Evolutionary conservation across 1,139 yeast genomes (phyloP).

Genomic region (Lodderomyces orthopsilosis): DNA sequence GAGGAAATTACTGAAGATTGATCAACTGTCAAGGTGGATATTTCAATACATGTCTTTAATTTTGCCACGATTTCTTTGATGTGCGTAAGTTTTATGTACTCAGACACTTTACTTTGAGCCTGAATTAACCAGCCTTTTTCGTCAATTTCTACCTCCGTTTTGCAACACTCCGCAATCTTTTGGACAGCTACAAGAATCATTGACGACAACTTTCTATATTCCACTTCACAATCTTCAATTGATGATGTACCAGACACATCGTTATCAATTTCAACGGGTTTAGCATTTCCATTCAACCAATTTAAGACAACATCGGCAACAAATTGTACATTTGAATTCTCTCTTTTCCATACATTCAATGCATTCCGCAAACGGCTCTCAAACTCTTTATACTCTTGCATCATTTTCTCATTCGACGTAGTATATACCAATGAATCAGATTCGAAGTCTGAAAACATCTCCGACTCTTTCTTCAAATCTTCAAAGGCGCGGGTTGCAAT

Average conservation of each 20-base stretch:
- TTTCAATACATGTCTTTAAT: conserved; percentile 18
- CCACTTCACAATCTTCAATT: conserved; percentile 43
- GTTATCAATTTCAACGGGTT: background rate
- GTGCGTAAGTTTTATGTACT: conserved; percentile 30
- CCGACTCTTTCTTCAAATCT: conserved; percentile 19
- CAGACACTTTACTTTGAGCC: conserved; percentile 44
- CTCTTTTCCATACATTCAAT: conserved; percentile 28
- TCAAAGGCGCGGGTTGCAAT: conserved; percentile 18
- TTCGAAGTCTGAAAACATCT: conserved; percentile 13
- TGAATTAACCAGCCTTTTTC: conserved; percentile 64
- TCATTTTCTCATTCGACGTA: conserved; percentile 13
- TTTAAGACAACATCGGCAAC: conserved; percentile 43
- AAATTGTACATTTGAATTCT: conserved; percentile 33
- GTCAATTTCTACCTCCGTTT: conserved; percentile 39
- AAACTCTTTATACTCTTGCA: conserved; percentile 22
- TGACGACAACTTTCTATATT: conserved; percentile 53
- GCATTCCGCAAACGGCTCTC: conserved; percentile 18
- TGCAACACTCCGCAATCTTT: conserved; percentile 38
- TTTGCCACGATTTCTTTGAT: conserved; percentile 26
- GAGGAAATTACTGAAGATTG: conserved; percentile 42
- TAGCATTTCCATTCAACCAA: conserved; percentile 30
- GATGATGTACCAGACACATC: conserved; percentile 13
- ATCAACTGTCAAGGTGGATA: conserved; percentile 23
- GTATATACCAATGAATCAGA: conserved; percentile 18
- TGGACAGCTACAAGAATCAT: conserved; percentile 70